phyloP scores from a whole-genome alignment of 306 rosid species.

The Acacia crassicarpa region DNA sequence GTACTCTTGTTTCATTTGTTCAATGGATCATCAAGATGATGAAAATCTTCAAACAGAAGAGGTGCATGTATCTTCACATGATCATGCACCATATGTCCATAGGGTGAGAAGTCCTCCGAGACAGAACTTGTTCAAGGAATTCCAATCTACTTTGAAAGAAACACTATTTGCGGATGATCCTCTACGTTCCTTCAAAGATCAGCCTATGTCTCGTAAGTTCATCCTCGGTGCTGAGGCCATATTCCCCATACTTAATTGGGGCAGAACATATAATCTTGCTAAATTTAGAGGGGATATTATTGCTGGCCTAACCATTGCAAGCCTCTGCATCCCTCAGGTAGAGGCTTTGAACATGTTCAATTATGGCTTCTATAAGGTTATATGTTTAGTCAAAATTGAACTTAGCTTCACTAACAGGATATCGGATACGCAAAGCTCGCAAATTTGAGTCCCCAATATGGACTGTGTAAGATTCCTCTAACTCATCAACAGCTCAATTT shows the following conservation, averaged over 20 bases:
- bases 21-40: slow-evolving; percentile 47
- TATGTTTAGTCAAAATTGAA: slow-evolving; percentile 8
- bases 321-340: slow-evolving; percentile 99
- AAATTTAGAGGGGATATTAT: slow-evolving; percentile 82
- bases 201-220: slow-evolving; percentile 57
- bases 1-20: slow-evolving; percentile 31
- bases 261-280: slow-evolving; percentile 58
- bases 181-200: slow-evolving; percentile 81
- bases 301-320: slow-evolving; percentile 94
- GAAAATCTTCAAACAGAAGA: slow-evolving; percentile 44
- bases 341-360: slow-evolving; percentile 20
- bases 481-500: neutral
- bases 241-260: slow-evolving; percentile 84
- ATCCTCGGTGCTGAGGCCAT: slow-evolving; percentile 73
- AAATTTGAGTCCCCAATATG: slow-evolving; percentile 83
- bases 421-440: slow-evolving; percentile 93
- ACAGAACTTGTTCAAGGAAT: slow-evolving; percentile 77
- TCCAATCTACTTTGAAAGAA: slow-evolving; percentile 64
- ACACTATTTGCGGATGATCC: slow-evolving; percentile 92
- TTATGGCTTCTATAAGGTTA: slow-evolving; percentile 1
- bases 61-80: slow-evolving; percentile 21
- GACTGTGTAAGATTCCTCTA: slow-evolving; percentile 68
- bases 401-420: slow-evolving; percentile 59
- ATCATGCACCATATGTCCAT: slow-evolving; percentile 40
- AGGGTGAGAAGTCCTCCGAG: slow-evolving; percentile 82